Evolutionary conservation across 179 eudicot genomes (phyloP).

Genomic region (Carnegiea gigantea): DNA sequence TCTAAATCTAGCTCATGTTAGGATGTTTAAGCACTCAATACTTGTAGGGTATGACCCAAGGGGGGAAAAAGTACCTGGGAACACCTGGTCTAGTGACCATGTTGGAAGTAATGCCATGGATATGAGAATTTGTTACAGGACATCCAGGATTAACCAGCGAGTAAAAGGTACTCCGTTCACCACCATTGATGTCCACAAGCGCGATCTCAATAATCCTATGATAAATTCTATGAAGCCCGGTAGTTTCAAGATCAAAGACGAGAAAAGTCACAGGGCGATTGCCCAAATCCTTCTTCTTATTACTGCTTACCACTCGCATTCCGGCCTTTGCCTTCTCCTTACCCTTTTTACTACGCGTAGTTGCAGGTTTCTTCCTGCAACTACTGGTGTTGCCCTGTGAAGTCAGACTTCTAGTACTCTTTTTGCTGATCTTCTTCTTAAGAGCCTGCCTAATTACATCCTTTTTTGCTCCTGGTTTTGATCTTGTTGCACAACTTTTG

Average conservation of each 20-base stretch:
- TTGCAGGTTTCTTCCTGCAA: not conserved
- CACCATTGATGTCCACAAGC: slow-evolving; percentile 68
- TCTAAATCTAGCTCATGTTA: too few relatives aligned
- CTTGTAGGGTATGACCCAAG: not conserved
- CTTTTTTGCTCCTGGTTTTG: not conserved
- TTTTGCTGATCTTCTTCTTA: not conserved
- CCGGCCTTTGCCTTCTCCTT: not conserved
- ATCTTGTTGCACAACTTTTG: not conserved
- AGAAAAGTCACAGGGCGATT: slow-evolving; percentile 46
- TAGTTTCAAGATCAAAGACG: slow-evolving; percentile 80
- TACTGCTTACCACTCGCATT: not conserved
- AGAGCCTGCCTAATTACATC: not conserved
- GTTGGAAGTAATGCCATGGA: slow-evolving; percentile 58
- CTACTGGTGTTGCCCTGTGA: not conserved
- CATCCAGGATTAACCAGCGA: slow-evolving; percentile 77
- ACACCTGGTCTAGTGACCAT: slow-evolving; percentile 70
- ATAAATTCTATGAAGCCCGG: slow-evolving; percentile 56
- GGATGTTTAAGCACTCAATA: too few relatives aligned
- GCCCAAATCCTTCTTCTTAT: slow-evolving; percentile 42
- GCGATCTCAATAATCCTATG: slow-evolving; percentile 85
- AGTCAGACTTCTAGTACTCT: not conserved
- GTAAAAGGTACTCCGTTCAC: slow-evolving; percentile 74
- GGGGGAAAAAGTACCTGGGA: slow-evolving; percentile 60
- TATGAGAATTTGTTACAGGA: slow-evolving; percentile 43
- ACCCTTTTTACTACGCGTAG: not conserved